Percentiles rank a stretch among this genome's conserved stretches.
phyloP scores from a whole-genome alignment of 768 basidiomycete genomes.

The Lactarius sp. region DNA sequence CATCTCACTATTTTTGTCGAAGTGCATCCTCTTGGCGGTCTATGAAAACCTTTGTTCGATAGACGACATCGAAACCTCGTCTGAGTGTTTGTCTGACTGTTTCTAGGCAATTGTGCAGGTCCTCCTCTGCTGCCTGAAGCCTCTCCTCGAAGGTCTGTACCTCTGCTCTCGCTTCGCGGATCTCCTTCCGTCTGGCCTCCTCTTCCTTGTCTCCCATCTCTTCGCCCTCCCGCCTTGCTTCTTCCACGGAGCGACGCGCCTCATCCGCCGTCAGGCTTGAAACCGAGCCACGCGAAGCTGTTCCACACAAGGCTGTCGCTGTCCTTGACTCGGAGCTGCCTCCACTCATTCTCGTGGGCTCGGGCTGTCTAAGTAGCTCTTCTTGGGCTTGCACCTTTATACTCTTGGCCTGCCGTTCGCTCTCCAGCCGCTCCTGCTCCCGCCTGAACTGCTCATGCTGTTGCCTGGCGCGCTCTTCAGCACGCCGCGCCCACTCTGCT shows the following conservation, averaged over 20 bases:
- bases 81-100: no score
- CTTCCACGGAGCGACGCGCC: background rate
- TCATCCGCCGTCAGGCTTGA: slow-evolving; percentile 31
- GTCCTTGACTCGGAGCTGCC: slow-evolving; percentile 22
- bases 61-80: no score
- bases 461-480: slow-evolving; percentile 47
- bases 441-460: slow-evolving; percentile 61
- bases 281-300: slow-evolving; percentile 70
- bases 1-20: no score
- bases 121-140: no score
- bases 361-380: slow-evolving; percentile 51
- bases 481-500: no score
- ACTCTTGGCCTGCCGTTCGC: slow-evolving; percentile 32
- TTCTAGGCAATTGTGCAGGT: no score
- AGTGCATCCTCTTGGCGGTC: no score
- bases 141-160: no score
- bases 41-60: no score
- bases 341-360: slow-evolving; percentile 46
- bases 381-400: slow-evolving; percentile 44
- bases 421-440: slow-evolving; percentile 39
- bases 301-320: slow-evolving; percentile 50
- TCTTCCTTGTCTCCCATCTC: no score
- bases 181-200: no score
- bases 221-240: slow-evolving; percentile 9
- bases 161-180: no score